These are phyloP conservation scores for Thelephora aurantiotincta DNA, from an alignment of 768 basidiomycete genomes.

Conservation along the genomic window DNA sequence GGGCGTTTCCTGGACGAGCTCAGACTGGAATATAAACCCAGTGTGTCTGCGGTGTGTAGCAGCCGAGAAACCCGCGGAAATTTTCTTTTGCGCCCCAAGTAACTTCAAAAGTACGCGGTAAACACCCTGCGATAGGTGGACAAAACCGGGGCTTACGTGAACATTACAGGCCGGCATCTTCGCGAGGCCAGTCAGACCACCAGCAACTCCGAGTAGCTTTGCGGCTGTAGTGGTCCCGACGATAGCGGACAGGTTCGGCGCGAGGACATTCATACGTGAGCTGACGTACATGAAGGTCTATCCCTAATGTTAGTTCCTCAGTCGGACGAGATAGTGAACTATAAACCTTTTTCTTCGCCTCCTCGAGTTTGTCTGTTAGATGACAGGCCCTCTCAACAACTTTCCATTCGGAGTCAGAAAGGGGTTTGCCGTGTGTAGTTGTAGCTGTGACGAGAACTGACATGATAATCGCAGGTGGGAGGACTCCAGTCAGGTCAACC, in stretches of 20 bases:
- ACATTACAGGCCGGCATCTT: slow-evolving; percentile 96
- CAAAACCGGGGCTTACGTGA: slow-evolving; percentile 43
- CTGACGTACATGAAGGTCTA: slow-evolving; percentile 99
- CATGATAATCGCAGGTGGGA: slow-evolving; percentile 87
- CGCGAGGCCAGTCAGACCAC: slow-evolving; percentile 77
- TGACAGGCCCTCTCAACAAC: slow-evolving; percentile 80
- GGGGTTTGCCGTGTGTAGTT: slow-evolving; percentile 66
- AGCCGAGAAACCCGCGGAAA: slow-evolving; percentile 85
- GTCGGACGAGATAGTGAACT: background rate
- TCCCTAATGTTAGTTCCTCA: background rate
- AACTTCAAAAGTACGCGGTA: slow-evolving; percentile 31
- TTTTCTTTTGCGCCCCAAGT: slow-evolving; percentile 86
- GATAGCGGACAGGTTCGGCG: slow-evolving; percentile 96
- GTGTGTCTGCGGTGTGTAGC: slow-evolving; percentile 83
- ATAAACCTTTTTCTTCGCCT: slow-evolving; percentile 71
- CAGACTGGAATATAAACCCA: slow-evolving; percentile 93
- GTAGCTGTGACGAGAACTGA: slow-evolving; percentile 93
- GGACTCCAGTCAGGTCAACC: slow-evolving; percentile 62
- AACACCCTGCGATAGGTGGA: background rate
- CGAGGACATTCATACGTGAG: slow-evolving; percentile 95
- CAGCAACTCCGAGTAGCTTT: slow-evolving; percentile 93
- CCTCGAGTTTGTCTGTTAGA: slow-evolving; percentile 78
- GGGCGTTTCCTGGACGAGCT: slow-evolving; percentile 73
- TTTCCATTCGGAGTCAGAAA: slow-evolving; percentile 59
- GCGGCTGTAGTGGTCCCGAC: slow-evolving; percentile 98